Percentiles rank a stretch among this genome's conserved stretches.
Evolutionary conservation across 768 basidiomycete species (phyloP).

Genomic region (Solioccasus polychromus): DNA sequence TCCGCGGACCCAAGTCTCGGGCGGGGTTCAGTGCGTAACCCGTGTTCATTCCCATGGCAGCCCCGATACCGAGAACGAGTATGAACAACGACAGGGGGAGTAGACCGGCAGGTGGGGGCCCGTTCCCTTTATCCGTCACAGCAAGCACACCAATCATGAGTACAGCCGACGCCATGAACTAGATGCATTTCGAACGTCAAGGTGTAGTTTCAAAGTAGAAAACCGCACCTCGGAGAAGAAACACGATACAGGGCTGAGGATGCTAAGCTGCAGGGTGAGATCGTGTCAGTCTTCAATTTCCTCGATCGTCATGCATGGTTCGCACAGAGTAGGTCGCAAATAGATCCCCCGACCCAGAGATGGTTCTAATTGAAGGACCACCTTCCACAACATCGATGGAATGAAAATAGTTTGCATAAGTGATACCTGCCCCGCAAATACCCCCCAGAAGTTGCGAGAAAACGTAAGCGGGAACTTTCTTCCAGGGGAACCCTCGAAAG

Average conservation of each 20-base stretch:
- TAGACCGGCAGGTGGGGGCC: slow-evolving; percentile 46
- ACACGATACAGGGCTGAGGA: slow-evolving; percentile 37
- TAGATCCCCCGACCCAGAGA: slow-evolving; percentile 47
- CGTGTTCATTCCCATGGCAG: slow-evolving; percentile 58
- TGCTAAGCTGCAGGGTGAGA: slow-evolving; percentile 22
- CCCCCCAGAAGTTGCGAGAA: slow-evolving; percentile 57
- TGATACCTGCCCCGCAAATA: slow-evolving; percentile 46
- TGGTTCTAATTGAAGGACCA: slow-evolving; percentile 45
- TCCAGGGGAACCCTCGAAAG: slow-evolving; percentile 72
- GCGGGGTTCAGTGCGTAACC: slow-evolving; percentile 64
- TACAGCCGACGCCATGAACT: slow-evolving; percentile 54
- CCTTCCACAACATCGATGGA: slow-evolving; percentile 61
- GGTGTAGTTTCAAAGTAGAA: not conserved
- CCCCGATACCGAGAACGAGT: slow-evolving; percentile 51
- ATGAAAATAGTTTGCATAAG: slow-evolving; percentile 61
- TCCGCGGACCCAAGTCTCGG: slow-evolving; percentile 60
- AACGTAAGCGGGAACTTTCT: slow-evolving; percentile 69
- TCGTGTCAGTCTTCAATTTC: not conserved
- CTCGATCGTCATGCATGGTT: not conserved
- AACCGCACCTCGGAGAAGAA: slow-evolving; percentile 41
- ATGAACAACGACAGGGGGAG: slow-evolving; percentile 54
- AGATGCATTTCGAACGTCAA: not conserved
- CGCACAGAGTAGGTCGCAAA: slow-evolving; percentile 58
- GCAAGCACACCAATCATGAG: slow-evolving; percentile 52
- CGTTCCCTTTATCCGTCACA: slow-evolving; percentile 49